phyloP scores from a whole-genome alignment of 225 moss, liverwort and hornwort genomes.

The Bryoerythrophyllum caledonicum region DNA sequence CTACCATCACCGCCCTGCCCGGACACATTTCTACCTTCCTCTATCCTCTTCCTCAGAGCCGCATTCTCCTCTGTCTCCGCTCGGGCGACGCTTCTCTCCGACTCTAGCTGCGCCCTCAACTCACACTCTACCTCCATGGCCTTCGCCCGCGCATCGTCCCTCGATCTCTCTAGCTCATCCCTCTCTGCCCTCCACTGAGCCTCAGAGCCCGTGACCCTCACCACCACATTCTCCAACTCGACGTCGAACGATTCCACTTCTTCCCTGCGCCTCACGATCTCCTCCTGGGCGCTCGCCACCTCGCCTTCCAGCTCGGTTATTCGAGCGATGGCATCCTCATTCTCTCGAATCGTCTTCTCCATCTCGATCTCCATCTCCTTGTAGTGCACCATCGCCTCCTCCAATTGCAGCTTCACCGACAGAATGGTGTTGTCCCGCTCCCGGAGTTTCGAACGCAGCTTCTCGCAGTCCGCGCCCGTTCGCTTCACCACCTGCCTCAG shows the following conservation, averaged over 20 bases:
- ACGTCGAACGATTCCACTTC: constrained; percentile 48
- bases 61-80: constrained; percentile 32
- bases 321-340: constrained; percentile 37
- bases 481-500: constrained; percentile 50
- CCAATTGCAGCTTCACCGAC: constrained; percentile 51
- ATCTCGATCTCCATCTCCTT: constrained; percentile 58
- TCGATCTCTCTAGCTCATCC: constrained; percentile 45
- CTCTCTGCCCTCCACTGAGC: constrained; percentile 46
- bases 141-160: constrained; percentile 39
- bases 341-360: constrained; percentile 54
- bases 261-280: constrained; percentile 39
- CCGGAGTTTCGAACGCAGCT: constrained; percentile 45
- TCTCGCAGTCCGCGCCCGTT: constrained; percentile 42
- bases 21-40: neutral
- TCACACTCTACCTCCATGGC: constrained; percentile 34
- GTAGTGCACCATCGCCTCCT: constrained; percentile 47
- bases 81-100: constrained; percentile 27
- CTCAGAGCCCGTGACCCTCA: constrained; percentile 56
- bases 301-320: constrained; percentile 38
- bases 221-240: constrained; percentile 53
- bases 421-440: constrained; percentile 60
- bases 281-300: constrained; percentile 19
- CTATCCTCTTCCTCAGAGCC: constrained; percentile 22
- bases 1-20: neutral
- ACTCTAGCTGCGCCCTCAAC: constrained; percentile 27